These are phyloP conservation scores for Hansenula sp. DNA, from an alignment of 1,139 yeast genomes.

Conservation along the genomic window DNA sequence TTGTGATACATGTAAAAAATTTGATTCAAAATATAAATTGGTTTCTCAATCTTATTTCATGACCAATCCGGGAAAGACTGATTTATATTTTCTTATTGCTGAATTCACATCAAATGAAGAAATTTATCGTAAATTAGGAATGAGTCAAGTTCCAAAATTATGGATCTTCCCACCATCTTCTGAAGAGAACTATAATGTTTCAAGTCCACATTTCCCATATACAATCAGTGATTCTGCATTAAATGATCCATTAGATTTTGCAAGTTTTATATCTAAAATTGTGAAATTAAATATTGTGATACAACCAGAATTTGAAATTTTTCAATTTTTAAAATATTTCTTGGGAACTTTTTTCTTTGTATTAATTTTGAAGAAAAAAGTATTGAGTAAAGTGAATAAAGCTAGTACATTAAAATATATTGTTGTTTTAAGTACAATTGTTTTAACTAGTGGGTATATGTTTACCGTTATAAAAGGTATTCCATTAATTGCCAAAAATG, in stretches of 20 bases:
- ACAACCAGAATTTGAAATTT: constrained; percentile 35
- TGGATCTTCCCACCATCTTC: constrained; percentile 58
- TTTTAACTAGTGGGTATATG: constrained; percentile 57
- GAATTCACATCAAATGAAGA: constrained; percentile 44
- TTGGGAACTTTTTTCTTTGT: constrained; percentile 40
- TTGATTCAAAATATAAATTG: constrained; percentile 34
- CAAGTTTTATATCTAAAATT: constrained; percentile 44
- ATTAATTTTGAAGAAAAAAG: constrained; percentile 43
- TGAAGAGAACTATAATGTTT: constrained; percentile 15
- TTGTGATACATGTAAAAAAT: constrained; percentile 39
- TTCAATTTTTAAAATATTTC: constrained; percentile 43
- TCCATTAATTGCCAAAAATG: constrained; percentile 56
- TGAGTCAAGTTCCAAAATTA: constrained; percentile 55
- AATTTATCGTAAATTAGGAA: constrained; percentile 34
- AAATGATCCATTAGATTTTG: constrained; percentile 38
- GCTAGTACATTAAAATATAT: constrained; percentile 33
- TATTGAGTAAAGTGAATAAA: constrained; percentile 29
- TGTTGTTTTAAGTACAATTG: constrained; percentile 36
- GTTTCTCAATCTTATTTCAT: constrained; percentile 41
- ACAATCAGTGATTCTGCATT: constrained; percentile 23
- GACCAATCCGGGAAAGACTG: constrained; percentile 35
- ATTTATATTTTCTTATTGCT: constrained; percentile 43
- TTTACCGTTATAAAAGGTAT: constrained; percentile 55
- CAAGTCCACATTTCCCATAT: constrained; percentile 29
- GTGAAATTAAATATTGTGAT: constrained; percentile 40